Evolutionary conservation across 441 rosid genomes (phyloP).

Genomic region (Brassica balearica): DNA sequence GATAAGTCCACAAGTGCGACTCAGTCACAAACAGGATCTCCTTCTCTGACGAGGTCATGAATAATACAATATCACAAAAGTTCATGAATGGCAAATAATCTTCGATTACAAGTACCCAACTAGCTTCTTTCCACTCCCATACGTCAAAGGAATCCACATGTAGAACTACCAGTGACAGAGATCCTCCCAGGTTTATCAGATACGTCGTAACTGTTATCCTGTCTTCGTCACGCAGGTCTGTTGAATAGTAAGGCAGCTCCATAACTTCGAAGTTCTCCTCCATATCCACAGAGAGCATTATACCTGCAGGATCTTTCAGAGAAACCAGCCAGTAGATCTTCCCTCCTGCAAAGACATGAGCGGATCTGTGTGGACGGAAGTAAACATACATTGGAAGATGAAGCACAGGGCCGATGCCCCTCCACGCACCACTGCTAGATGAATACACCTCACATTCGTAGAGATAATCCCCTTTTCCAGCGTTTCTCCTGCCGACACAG

Average conservation of each 20-base stretch:
- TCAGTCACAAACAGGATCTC: constrained; percentile 13
- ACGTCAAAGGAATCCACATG: not conserved
- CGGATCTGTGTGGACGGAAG: not conserved
- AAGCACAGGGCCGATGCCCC: not conserved
- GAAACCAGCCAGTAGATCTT: constrained; percentile 8
- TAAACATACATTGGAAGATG: not conserved
- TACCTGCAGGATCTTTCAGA: not conserved
- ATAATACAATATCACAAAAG: not conserved
- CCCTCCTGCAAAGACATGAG: constrained; percentile 12
- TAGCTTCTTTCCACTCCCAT: constrained; percentile 16
- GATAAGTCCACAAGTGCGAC: constrained; percentile 9
- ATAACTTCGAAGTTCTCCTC: not conserved
- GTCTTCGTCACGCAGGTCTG: not conserved
- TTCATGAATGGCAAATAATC: not conserved
- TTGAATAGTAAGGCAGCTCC: not conserved
- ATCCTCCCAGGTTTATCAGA: constrained; percentile 21
- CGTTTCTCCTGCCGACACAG: not conserved
- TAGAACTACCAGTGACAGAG: constrained; percentile 5
- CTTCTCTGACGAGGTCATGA: constrained; percentile 10
- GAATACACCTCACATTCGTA: constrained; percentile 15
- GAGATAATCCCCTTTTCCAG: not conserved
- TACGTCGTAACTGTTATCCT: not conserved
- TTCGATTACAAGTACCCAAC: not conserved
- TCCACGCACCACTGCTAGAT: constrained; percentile 6
- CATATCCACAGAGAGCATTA: not conserved